A percentile compares a stretch with the other conserved stretches of the same genome.
Evolutionary conservation across 495 filamentous ascomycete genomes (phyloP).

Genomic region (Xylaria telfairii): DNA sequence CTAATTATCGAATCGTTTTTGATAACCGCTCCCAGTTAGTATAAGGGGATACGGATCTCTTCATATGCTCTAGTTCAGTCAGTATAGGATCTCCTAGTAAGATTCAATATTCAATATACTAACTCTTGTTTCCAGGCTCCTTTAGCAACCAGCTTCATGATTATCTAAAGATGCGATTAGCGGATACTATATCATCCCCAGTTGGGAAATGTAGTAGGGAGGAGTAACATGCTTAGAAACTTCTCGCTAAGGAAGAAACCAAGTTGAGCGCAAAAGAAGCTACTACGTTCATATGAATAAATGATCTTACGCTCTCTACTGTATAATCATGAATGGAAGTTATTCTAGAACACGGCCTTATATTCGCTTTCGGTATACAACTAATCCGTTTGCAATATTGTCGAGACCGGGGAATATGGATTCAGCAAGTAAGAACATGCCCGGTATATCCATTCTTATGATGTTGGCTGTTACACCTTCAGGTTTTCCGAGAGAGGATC

Average conservation of each 20-base stretch:
- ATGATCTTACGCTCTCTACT: slow-evolving; percentile 28
- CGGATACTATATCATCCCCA: neutral
- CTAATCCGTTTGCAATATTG: slow-evolving; percentile 73
- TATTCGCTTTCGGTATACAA: slow-evolving; percentile 78
- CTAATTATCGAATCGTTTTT: slow-evolving; percentile 59
- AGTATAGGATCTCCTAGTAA: neutral
- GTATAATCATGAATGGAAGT: slow-evolving; percentile 56
- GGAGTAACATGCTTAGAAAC: neutral
- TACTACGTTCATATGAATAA: neutral
- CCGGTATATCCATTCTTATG: slow-evolving; percentile 35
- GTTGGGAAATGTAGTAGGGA: neutral
- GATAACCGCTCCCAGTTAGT: slow-evolving; percentile 79
- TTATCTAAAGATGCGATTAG: slow-evolving; percentile 58
- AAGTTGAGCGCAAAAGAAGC: neutral
- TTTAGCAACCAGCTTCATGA: slow-evolving; percentile 82
- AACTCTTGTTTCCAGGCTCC: slow-evolving; percentile 80
- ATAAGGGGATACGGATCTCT: slow-evolving; percentile 85
- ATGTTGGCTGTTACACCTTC: slow-evolving; percentile 12
- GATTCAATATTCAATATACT: neutral
- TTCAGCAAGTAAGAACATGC: slow-evolving; percentile 71
- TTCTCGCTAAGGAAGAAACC: neutral
- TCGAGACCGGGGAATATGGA: slow-evolving; percentile 71
- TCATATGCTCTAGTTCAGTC: slow-evolving; percentile 70
- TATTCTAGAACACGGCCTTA: slow-evolving; percentile 66
- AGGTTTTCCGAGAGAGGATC: neutral